These are phyloP conservation scores for Ceratocystis cubensis DNA, from an alignment of 2,329 filamentous ascomycete genomes.

Conservation along the genomic window DNA sequence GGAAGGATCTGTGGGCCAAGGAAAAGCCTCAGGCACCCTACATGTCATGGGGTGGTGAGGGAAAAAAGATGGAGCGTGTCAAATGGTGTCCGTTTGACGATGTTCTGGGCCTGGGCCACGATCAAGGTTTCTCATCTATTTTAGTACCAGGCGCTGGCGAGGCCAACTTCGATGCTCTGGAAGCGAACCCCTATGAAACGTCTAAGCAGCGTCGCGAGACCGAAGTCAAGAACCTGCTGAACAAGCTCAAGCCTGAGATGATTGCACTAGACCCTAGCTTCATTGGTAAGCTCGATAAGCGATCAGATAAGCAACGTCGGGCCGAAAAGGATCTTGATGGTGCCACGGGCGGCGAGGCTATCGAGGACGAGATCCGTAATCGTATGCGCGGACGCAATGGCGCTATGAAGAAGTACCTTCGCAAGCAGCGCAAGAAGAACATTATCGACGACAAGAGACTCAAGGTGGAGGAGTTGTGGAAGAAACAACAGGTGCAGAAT, in stretches of 20 bases:
- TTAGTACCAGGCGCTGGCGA: slow-evolving; percentile 92
- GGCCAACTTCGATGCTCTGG: slow-evolving; percentile 87
- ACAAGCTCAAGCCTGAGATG: slow-evolving; percentile 95
- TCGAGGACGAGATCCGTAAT: slow-evolving; percentile 56
- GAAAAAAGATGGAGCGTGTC: slow-evolving; percentile 64
- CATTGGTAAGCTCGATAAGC: slow-evolving; percentile 73
- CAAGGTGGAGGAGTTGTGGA: slow-evolving; percentile 70
- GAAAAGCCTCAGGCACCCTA: slow-evolving; percentile 78
- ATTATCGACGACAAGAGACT: slow-evolving; percentile 91
- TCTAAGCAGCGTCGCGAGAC: slow-evolving; percentile 82
- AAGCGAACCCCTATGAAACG: slow-evolving; percentile 91
- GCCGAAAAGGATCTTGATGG: slow-evolving; percentile 70
- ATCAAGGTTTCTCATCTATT: slow-evolving; percentile 75
- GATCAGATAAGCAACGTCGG: slow-evolving; percentile 63
- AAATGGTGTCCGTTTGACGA: slow-evolving; percentile 94
- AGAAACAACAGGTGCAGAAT: slow-evolving; percentile 55
- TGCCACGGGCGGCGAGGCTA: slow-evolving; percentile 37
- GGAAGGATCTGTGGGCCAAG: slow-evolving; percentile 79
- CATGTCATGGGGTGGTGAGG: slow-evolving; percentile 84
- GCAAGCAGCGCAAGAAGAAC: slow-evolving; percentile 87
- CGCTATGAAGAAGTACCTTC: slow-evolving; percentile 70
- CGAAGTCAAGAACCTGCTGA: slow-evolving; percentile 79
- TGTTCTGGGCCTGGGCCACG: slow-evolving; percentile 72
- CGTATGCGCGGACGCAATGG: slow-evolving; percentile 80
- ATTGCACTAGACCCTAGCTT: slow-evolving; percentile 89